Evolutionary conservation across 2,329 filamentous ascomycete genomes (phyloP), one percentile per base, ranked within the genome.

Genomic region (Xylariaceae sp.): DNA sequence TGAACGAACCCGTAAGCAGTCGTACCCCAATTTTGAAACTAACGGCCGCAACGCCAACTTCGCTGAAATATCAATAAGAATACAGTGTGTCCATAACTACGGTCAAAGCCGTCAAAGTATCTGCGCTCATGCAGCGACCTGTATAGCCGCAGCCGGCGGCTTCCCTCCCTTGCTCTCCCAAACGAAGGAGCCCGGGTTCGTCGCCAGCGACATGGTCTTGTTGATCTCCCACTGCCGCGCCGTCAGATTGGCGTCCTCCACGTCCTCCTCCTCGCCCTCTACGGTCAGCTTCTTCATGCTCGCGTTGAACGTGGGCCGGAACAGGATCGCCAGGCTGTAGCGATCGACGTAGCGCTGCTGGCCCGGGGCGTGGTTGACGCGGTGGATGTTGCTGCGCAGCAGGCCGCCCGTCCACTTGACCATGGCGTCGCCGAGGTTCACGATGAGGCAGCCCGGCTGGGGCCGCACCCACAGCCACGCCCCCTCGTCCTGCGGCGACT

Each of bases 311-410:
- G 49, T 36, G 9, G 49, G 49, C 24, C 43, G 37, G 6, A 32
- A 47, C 2, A 52, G 26, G 19, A 42, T 35, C 1, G 37, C 51
- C 12, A 47, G 4, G 18, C 41, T 50, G 34, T 52, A 52, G 9
- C 37, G 39, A 17, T 50, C 43, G 12, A 55, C 41, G 16, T 61
- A 60, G 1, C 47, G 43, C 22, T 52, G 45, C 12, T 22, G 13
- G 1, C 61, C 55, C 3, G 46, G 49, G 3, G 49, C 38, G 18
- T 43, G 32, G 1, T 39, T 42, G 29, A 57, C 43, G 13, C 54
- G 54, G 34, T 59, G 50, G 9, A 55, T 44, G 34, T 52, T 57
- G 43, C 54, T 59, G 13, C 51, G 50, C 4, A 57, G 35, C 9
- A 54, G 3, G 1, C 53, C 53, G 9, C 49, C 52, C 0, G 47